These are phyloP conservation scores for Paecilomyces variotii DNA, from an alignment of 2,329 filamentous ascomycete species.

Conservation along the genomic window DNA sequence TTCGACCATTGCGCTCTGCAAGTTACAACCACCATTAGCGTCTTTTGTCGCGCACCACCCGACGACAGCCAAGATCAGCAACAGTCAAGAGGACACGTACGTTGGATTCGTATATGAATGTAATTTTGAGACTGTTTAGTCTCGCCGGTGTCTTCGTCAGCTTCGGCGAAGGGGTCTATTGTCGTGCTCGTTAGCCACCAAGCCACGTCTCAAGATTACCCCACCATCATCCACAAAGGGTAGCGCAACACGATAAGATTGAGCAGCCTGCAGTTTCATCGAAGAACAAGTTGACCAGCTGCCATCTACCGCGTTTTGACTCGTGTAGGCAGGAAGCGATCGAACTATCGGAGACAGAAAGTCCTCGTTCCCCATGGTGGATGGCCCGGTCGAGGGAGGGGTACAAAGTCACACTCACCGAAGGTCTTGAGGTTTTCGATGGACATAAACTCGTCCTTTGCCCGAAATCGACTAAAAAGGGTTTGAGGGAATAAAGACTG, in stretches of 20 bases:
- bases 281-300: neutral
- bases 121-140: constrained; percentile 94
- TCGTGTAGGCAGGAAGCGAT: neutral
- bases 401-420: constrained; percentile 54
- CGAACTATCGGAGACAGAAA: neutral
- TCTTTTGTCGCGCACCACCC: constrained; percentile 3
- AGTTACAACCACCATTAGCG: constrained; percentile 15
- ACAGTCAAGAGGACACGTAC: constrained; percentile 49
- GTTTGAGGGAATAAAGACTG: constrained; percentile 20
- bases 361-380: neutral
- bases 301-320: neutral
- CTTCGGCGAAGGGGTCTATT: constrained; percentile 99
- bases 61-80: constrained; percentile 2
- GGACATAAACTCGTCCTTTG: constrained; percentile 88
- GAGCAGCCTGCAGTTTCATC: neutral
- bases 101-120: constrained; percentile 99
- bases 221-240: constrained; percentile 14
- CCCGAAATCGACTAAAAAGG: constrained; percentile 42
- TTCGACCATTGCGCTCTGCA: constrained; percentile 99
- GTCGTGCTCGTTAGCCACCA: constrained; percentile 23
- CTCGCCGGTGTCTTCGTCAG: constrained; percentile 98
- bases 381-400: constrained; percentile 15
- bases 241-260: neutral
- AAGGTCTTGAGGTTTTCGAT: constrained; percentile 98
- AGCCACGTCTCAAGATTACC: constrained; percentile 25